Evolutionary conservation across 768 basidiomycete genomes (phyloP).

Genomic region (Tulasnella sp.): DNA sequence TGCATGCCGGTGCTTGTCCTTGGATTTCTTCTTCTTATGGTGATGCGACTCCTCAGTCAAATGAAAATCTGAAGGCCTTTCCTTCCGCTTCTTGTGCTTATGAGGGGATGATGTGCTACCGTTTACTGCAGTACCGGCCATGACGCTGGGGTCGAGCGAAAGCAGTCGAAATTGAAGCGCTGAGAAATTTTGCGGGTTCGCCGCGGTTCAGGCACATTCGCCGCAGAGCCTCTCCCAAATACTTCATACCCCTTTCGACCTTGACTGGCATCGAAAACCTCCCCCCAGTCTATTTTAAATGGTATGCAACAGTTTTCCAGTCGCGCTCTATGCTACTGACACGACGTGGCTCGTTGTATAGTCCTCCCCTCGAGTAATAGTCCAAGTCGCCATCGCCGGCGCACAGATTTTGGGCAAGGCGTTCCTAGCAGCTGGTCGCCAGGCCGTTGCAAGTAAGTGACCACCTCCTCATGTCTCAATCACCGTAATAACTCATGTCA

Average conservation of each 20-base stretch:
- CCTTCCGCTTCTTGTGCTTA: conserved; percentile 27
- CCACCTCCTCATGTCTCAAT: neutral
- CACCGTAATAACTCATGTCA: neutral
- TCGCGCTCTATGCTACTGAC: neutral
- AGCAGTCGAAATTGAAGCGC: conserved; percentile 13
- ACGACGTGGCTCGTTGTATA: conserved; percentile 36
- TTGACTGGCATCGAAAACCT: neutral
- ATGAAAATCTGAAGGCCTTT: neutral
- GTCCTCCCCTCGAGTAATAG: conserved; percentile 74
- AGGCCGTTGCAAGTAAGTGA: conserved; percentile 85
- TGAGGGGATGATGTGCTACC: neutral
- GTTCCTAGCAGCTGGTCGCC: conserved; percentile 80
- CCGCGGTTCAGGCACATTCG: neutral
- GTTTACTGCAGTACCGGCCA: neutral
- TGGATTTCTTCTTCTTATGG: conserved; percentile 36
- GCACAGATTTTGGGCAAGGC: conserved; percentile 87
- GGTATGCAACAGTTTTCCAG: conserved; percentile 13
- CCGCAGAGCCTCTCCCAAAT: conserved; percentile 15
- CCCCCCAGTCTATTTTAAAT: neutral
- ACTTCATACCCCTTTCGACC: conserved; percentile 9
- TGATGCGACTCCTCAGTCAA: conserved; percentile 33
- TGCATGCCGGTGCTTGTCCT: conserved; percentile 38
- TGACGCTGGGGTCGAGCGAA: neutral
- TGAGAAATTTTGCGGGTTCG: conserved; percentile 16
- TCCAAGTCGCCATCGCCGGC: conserved; percentile 75